Evolutionary conservation across 192 early-diverging fungal genomes (phyloP).

Genomic region (Phycomyces nitens): DNA sequence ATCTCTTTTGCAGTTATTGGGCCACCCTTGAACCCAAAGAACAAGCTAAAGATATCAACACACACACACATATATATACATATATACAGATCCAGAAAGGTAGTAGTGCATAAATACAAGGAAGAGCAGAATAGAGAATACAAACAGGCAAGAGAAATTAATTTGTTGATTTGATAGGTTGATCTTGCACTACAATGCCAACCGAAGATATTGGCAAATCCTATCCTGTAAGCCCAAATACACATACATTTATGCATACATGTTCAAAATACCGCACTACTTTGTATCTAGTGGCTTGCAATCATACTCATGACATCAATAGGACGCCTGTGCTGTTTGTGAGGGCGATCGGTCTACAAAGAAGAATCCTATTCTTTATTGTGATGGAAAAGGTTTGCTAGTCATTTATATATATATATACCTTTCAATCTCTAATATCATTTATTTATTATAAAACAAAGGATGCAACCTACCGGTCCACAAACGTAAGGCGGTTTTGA

Average conservation of each 20-base stretch:
- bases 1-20: not conserved
- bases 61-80: not conserved
- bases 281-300: no score
- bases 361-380: constrained; percentile 48
- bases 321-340: constrained; percentile 42
- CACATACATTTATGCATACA: no score
- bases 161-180: not conserved
- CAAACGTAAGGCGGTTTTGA: constrained; percentile 19
- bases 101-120: not conserved
- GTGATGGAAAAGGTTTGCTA: constrained; percentile 46
- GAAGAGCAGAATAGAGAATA: no score
- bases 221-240: not conserved
- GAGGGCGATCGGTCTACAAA: constrained; percentile 38
- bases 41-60: not conserved
- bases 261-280: no score
- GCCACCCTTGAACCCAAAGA: not conserved
- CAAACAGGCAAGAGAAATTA: not conserved
- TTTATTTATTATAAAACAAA: constrained; percentile 14
- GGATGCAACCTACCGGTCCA: constrained; percentile 28
- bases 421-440: no score
- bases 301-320: not conserved
- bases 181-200: not conserved
- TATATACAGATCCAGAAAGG: not conserved
- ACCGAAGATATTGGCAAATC: constrained; percentile 1
- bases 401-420: no score